These are phyloP conservation scores for Lodderomyces elongisporus DNA, from an alignment of 1,139 yeast genomes.

Conservation along the genomic window DNA sequence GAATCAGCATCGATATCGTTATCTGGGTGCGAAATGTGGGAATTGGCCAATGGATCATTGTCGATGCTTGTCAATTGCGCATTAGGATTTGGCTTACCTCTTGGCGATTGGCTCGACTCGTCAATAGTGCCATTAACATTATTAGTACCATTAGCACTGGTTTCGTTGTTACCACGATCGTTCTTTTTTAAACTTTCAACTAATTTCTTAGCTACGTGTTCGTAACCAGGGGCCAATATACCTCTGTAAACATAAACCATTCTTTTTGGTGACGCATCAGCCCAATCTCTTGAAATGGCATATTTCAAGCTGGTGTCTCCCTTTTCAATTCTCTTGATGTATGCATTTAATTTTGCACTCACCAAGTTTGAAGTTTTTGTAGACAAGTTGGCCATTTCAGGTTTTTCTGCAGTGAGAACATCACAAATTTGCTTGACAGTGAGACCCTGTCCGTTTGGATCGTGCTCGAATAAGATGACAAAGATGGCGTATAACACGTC, in stretches of 20 bases:
- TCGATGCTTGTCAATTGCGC: background rate
- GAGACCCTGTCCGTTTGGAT: conserved; percentile 76
- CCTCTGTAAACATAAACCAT: conserved; percentile 87
- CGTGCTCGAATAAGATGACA: conserved; percentile 61
- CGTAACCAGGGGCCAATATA: conserved; percentile 64
- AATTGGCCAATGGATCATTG: background rate
- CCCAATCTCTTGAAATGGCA: conserved; percentile 82
- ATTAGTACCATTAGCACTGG: conserved; percentile 7
- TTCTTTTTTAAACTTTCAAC: conserved; percentile 28
- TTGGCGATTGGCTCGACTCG: background rate
- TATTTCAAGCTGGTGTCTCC: conserved; percentile 69
- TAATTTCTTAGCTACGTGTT: conserved; percentile 59
- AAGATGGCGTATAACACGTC: conserved; percentile 72
- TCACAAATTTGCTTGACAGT: conserved; percentile 83
- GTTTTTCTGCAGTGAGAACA: conserved; percentile 57
- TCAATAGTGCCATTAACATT: conserved; percentile 3
- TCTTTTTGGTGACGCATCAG: conserved; percentile 80
- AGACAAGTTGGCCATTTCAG: conserved; percentile 68
- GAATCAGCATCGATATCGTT: conserved; percentile 15
- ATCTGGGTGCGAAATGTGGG: conserved; percentile 5
- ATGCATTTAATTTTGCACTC: conserved; percentile 76
- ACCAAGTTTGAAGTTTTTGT: conserved; percentile 80
- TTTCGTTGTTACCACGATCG: conserved; percentile 7
- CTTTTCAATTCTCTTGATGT: conserved; percentile 76
- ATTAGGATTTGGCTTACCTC: no score